Evolutionary conservation across 805 yeast genomes (phyloP), one percentile per base, ranked within the genome.

Genomic region (Candida sonorensis): DNA sequence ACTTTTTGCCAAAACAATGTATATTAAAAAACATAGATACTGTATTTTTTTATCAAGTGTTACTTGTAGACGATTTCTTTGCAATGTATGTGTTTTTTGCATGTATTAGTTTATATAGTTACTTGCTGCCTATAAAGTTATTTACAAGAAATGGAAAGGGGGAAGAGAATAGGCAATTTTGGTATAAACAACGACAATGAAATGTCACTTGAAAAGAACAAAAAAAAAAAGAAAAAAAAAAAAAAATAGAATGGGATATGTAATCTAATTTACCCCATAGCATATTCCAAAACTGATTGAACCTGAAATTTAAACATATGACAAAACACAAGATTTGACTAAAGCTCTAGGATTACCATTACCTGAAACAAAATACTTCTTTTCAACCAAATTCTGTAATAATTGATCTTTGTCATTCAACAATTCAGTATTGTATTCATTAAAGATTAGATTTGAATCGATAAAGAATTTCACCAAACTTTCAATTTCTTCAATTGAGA

Each of bases 331-430:
- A 12, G 66, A 49, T 34, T 63, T 67, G 33, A 72, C 44, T 22
- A 76, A 49, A 31, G 65, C 67, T 37, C 70, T 61, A 28, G 84
- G 78, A 47, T 77, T 79, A 44, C 87, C 87, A 47, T 73, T 75
- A 22, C 85, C 85, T 40, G 75, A 66, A 23, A 71, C 34, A 26
- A 75, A 58, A 48, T 70, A 77, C 48, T 69, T 71, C 44, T 72
- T 70, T 20, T 64, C 57, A 2, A 62, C 53, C 30, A 72, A 50
- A 35, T 57, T 58, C 12, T 62, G 64, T 16, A 50, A 27, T 16
- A 46, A 45, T 17, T 30, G 41, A 10, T 43, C 48, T 23, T 38
- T 29, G 14, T 44, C 42, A 10, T n/a, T 10, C 14, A 37, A 38
- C 10, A 43, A 24, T 28, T 47, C 45, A 12, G 59, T 64, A 24